Percentiles rank a stretch among this genome's conserved stretches.
phyloP scores from a whole-genome alignment of 1,284 basidiomycete genomes.

The Tylopilus microsporus region DNA sequence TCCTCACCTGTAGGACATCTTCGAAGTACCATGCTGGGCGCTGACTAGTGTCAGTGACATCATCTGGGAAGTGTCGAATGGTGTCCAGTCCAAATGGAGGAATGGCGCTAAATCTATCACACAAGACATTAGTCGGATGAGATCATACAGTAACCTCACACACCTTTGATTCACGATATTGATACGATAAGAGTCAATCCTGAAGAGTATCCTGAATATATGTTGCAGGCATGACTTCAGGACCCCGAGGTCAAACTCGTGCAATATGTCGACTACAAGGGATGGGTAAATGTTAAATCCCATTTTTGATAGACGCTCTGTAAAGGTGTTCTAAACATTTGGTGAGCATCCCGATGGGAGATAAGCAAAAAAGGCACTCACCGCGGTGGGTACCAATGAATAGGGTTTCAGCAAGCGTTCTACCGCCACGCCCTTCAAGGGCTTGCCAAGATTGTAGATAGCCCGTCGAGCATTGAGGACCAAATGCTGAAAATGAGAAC shows the following conservation, averaged over 20 bases:
- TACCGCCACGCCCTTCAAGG: background rate
- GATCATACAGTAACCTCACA: background rate
- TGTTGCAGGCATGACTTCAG: slow-evolving; percentile 10
- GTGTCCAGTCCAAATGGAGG: background rate
- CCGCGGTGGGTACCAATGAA: background rate
- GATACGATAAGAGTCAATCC: background rate
- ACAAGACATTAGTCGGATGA: background rate
- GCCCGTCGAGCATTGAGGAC: background rate
- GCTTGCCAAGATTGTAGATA: background rate
- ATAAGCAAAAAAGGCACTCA: too few relatives aligned
- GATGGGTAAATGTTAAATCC: background rate
- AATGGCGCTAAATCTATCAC: background rate
- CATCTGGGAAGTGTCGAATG: background rate
- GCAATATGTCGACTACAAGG: slow-evolving; percentile 8
- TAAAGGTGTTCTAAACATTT: background rate
- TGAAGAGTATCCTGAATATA: background rate
- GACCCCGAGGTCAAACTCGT: slow-evolving; percentile 12
- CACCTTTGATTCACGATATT: background rate
- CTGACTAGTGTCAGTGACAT: background rate
- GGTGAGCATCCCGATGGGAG: background rate
- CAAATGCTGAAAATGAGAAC: background rate
- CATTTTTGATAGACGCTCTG: background rate
- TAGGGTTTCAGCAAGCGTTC: background rate
- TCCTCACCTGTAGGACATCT: background rate
- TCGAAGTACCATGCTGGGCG: background rate